Evolutionary conservation across 768 basidiomycete species (phyloP).

Genomic region (Collybia sp.): DNA sequence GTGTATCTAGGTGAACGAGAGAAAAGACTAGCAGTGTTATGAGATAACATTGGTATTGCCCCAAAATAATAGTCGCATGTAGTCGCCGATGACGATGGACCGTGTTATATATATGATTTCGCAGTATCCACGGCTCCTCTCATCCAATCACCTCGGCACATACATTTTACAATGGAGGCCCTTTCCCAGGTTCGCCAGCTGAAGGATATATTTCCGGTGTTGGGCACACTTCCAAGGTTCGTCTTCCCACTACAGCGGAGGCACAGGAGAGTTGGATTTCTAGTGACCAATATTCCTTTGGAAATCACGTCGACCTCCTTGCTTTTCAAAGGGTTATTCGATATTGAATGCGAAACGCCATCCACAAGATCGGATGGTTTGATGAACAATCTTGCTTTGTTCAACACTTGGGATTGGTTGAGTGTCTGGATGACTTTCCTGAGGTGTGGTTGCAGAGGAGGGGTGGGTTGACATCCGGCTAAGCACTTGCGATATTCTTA

Average conservation of each 20-base stretch:
- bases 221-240: slow-evolving; percentile 30
- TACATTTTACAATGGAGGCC: slow-evolving; percentile 53
- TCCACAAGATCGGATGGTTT: slow-evolving; percentile 70
- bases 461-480: slow-evolving; percentile 54
- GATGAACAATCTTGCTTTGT: slow-evolving; percentile 67
- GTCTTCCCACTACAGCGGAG: slow-evolving; percentile 62
- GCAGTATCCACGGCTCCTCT: neutral
- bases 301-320: slow-evolving; percentile 60
- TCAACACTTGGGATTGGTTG: slow-evolving; percentile 42
- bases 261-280: slow-evolving; percentile 38
- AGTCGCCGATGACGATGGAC: neutral
- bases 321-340: slow-evolving; percentile 26
- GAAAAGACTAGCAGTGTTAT: too few relatives aligned
- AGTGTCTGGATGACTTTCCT: slow-evolving; percentile 42
- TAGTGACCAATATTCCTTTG: slow-evolving; percentile 46
- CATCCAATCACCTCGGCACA: slow-evolving; percentile 69
- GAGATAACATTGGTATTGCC: too few relatives aligned
- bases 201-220: slow-evolving; percentile 20
- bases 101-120: neutral
- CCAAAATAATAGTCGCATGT: too few relatives aligned
- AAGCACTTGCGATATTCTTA: slow-evolving; percentile 48
- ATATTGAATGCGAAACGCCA: slow-evolving; percentile 41
- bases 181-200: slow-evolving; percentile 65
- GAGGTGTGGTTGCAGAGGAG: slow-evolving; percentile 37
- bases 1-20: too few relatives aligned